Conservation (phyloP, 257 asterid genomes). For the Nicotiana otophora region DNA sequence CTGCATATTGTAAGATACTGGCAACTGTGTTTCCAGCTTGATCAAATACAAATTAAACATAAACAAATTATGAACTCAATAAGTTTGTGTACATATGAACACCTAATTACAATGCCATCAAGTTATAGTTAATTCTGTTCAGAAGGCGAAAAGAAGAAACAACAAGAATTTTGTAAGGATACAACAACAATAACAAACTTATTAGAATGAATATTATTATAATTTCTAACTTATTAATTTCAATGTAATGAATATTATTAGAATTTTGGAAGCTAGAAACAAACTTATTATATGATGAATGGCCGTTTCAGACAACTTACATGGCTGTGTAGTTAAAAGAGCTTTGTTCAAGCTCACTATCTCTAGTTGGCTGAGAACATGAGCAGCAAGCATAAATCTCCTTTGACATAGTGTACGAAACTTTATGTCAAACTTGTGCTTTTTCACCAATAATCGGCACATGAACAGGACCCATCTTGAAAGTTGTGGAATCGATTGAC, state of each 20-base stretch:
- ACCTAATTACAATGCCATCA: too few relatives aligned
- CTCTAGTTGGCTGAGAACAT: not conserved
- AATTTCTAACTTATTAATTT: not conserved
- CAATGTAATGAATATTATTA: too few relatives aligned
- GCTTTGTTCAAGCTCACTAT: not conserved
- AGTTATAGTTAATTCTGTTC: too few relatives aligned
- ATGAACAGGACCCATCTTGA: slow-evolving; percentile 59
- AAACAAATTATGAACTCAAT: too few relatives aligned
- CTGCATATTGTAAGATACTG: not conserved
- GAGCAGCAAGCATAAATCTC: not conserved
- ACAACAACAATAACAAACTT: too few relatives aligned
- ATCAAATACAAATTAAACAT: too few relatives aligned
- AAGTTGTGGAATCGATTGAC: slow-evolving; percentile 67
- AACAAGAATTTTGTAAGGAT: too few relatives aligned
- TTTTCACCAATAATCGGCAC: slow-evolving; percentile 76
- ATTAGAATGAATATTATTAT: not conserved
- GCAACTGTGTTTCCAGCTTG: not conserved
- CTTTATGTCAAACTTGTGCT: not conserved
- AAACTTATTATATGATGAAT: not conserved
- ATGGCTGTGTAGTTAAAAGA: not conserved
- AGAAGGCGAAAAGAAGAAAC: too few relatives aligned
- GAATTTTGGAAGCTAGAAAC: not conserved
- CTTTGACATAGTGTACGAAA: not conserved
- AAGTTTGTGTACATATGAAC: too few relatives aligned
- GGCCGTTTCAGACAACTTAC: not conserved